Evolutionary conservation across 164 flowering plant genomes (phyloP), one percentile per base, ranked within the genome.

Genomic region (Litsea cubeba): DNA sequence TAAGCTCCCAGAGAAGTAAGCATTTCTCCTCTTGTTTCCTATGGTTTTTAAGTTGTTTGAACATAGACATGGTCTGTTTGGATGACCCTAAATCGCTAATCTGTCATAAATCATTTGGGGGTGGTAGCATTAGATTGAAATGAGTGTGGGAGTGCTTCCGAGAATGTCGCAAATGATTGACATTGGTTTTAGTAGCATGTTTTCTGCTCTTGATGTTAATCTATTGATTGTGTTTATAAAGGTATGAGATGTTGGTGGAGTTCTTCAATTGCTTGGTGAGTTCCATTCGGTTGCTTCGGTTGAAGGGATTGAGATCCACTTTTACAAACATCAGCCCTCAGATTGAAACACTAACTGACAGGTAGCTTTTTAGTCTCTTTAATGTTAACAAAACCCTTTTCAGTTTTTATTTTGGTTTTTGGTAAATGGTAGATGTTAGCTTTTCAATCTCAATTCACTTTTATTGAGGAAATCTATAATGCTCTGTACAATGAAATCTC

Each of bases 261-360:
- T 84, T 82, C 76, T 87, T 84, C 66, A 62, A 76, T 72, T 66
- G 79, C 30, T 75, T 87, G 83, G 85, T 84, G 76, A 80, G 82
- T 73, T 84, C 92, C 72, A 85, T 92, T 70, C 80, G 91, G 72
- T 65, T 92, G 81, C 85, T 88, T 49, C 81, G 80, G 26, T 30
- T 87, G 83, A 92, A 86, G 82, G 80, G 92, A 12, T 81, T 79
- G 12, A 40, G 73, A 51, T 50, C 91, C 1, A 80, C 83, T 4
- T 90, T 93, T 69, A 51, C 89, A 0, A 93, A 86, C 50, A 84
- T 95, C 62, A 71, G 81, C 57, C 74, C 79, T 1, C 76, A 82
- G 71, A 71, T 95, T 3, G 87, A 90, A 82, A 71, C 79, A 50
- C 73, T 93, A 35, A 90, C 94, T 11, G 90, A 90, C n/a, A 88